A percentile compares a stretch with the other conserved stretches of the same genome.
Conservation (phyloP, 2,329 filamentous ascomycete species). For the Alternaria triticina region DNA sequence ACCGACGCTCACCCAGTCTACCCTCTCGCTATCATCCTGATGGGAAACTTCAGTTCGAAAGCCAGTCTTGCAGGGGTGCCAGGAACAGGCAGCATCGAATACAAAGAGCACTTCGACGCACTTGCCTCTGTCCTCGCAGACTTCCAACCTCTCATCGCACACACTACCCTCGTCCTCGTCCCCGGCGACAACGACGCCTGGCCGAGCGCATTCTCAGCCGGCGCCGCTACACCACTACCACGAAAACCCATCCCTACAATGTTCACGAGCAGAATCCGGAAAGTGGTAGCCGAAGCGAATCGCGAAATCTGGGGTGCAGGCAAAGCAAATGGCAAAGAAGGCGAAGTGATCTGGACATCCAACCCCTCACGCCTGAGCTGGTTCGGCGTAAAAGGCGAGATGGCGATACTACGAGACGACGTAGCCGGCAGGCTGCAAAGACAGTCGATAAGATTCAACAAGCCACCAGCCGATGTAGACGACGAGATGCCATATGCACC, state of each 20-base stretch:
- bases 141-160: constrained; percentile 79
- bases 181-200: constrained; percentile 98
- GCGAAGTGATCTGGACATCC: constrained; percentile 84
- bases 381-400: constrained; percentile 87
- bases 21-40: constrained; percentile 80
- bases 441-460: constrained; percentile 73
- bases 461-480: constrained; percentile 48
- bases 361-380: constrained; percentile 84
- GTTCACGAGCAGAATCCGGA: constrained; percentile 85
- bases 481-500: constrained; percentile 30
- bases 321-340: constrained; percentile 58
- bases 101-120: constrained; percentile 94
- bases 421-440: constrained; percentile 79
- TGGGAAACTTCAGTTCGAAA: constrained; percentile 78
- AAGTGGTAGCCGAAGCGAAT: constrained; percentile 80
- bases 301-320: constrained; percentile 64
- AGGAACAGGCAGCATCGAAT: constrained; percentile 85
- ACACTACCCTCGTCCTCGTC: constrained; percentile 87
- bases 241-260: constrained; percentile 78
- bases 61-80: constrained; percentile 67
- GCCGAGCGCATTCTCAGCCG: constrained; percentile 82
- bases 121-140: constrained; percentile 83
- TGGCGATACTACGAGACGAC: constrained; percentile 87
- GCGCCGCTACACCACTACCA: constrained; percentile 73
- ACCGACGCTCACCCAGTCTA: constrained; percentile 64